Base-by-base conservation (phyloP, 1,139 yeast genomes). In the Saccharomyces hybrid region DNA sequence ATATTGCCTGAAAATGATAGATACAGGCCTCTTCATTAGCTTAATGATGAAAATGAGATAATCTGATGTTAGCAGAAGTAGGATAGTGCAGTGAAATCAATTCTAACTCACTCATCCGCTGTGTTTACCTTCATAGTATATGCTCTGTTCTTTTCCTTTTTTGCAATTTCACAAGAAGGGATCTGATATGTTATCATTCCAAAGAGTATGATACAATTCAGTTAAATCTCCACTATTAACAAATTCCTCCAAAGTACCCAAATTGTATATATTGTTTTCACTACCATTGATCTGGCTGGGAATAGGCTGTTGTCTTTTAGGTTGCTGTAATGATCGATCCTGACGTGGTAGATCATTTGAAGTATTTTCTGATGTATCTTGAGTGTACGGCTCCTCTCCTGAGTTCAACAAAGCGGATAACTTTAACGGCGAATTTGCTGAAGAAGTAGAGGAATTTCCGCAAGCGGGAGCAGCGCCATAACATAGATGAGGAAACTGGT, bases 191-290 rank as follows among this genome's bases (percentile, higher is more conserved):
- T 64, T 48, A 54, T 66, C 70, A 53, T 64, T 63, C 71, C 71
- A 68, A 25, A 68, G 52, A 3, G 62, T 59, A 32, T 62, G 64
- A 50, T 60, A 66, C n/a, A 68, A 46, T 28, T 66, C 69, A 47
- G 60, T 59, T 31, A 66, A 53, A 54, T 66, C 69, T 49, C 65
- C 67, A 48, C 62, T 61, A 42, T 61, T 60, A 26, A 67, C 59
- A 52, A 68, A 68, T 26, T 68, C 70, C 52, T 66, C 70, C 47
- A 68, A 54, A 3, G 71, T 66, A 13, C 70, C 70, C 38, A 68
- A 44, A 51, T 66, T 63, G 55, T 59, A 66, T 16, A 51, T 25
- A 6, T 26, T 41, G 5, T 42, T 31, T 5, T 47, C 51, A 29
- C 38, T 28, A 14, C 25, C 41, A 41, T 5, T 16, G 3, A 38